A percentile compares a stretch with the other conserved stretches of the same genome.
Evolutionary conservation across 225 moss, liverwort and hornwort species (phyloP).

Genomic region (Sphagnum contortum): DNA sequence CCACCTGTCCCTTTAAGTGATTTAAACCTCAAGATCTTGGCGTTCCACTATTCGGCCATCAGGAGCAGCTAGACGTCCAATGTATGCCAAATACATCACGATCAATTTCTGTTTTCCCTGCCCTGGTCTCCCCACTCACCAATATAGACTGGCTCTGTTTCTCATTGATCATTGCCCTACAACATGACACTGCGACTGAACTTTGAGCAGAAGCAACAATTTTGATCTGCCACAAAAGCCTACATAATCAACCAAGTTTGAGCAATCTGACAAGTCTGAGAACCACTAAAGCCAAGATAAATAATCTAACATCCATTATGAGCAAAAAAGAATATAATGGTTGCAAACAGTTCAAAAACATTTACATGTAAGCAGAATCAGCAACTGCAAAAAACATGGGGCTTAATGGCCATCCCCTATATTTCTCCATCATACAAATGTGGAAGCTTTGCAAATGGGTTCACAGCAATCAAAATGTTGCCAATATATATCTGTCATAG

Average conservation of each 20-base stretch:
- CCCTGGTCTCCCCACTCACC: constrained; percentile 99
- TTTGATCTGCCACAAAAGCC: too few relatives aligned
- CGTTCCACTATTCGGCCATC: constrained; percentile 97
- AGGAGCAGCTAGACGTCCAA: constrained; percentile 88
- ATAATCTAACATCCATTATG: too few relatives aligned
- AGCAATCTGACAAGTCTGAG: too few relatives aligned
- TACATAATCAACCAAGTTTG: too few relatives aligned
- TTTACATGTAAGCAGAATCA: constrained; percentile 82
- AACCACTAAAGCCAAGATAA: too few relatives aligned
- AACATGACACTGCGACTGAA: too few relatives aligned
- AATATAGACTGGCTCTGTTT: constrained; percentile 86
- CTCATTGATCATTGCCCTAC: constrained; percentile 85
- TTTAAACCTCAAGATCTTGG: constrained; percentile 85
- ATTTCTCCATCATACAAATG: constrained; percentile 99
- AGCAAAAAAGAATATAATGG: too few relatives aligned
- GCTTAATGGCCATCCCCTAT: constrained; percentile 89
- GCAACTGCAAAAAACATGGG: constrained; percentile 98
- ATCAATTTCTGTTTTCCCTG: constrained; percentile 98
- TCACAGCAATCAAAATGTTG: constrained; percentile 95
- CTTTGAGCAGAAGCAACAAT: too few relatives aligned
- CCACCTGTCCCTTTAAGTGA: too few relatives aligned
- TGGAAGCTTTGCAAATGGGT: constrained; percentile 94
- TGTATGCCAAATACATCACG: constrained; percentile 96
- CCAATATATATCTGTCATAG: constrained; percentile 79
- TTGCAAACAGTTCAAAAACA: too few relatives aligned